A percentile compares a stretch with the other conserved stretches of the same genome.
Evolutionary conservation across 2,329 filamentous ascomycete genomes (phyloP).

Genomic region (Calonectria pseudoturangicola): DNA sequence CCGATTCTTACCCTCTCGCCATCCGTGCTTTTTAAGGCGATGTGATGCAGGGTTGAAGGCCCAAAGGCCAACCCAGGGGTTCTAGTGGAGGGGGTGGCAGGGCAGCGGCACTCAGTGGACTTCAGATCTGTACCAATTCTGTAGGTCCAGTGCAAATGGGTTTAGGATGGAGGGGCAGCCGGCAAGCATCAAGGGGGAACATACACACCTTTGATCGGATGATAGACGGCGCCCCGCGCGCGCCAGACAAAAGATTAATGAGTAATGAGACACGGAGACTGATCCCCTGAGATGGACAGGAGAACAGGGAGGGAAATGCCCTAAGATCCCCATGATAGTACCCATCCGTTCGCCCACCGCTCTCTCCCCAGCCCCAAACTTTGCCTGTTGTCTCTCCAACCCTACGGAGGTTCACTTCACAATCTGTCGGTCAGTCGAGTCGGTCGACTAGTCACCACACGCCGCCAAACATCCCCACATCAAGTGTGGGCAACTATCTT

Average conservation of each 20-base stretch:
- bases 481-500: slow-evolving; percentile 14
- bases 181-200: not conserved
- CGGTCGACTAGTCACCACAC: slow-evolving; percentile 28
- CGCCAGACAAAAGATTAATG: slow-evolving; percentile 12
- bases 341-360: slow-evolving; percentile 11
- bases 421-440: slow-evolving; percentile 28
- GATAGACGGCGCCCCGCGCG: not conserved
- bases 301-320: slow-evolving; percentile 21
- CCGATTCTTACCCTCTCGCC: not conserved
- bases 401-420: slow-evolving; percentile 4
- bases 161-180: slow-evolving; percentile 30
- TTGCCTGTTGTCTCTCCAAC: slow-evolving; percentile 14
- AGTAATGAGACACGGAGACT: slow-evolving; percentile 29
- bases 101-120: not conserved
- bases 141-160: not conserved
- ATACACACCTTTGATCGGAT: not conserved
- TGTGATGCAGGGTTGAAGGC: slow-evolving; percentile 28
- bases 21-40: slow-evolving; percentile 27
- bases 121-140: slow-evolving; percentile 7
- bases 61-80: slow-evolving; percentile 2
- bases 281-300: slow-evolving; percentile 20
- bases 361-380: slow-evolving; percentile 13
- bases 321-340: not conserved
- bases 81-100: slow-evolving; percentile 1
- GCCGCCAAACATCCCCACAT: slow-evolving; percentile 27